Evolutionary conservation across 257 asterid genomes (phyloP).

Genomic region (Linaria vulgaris): DNA sequence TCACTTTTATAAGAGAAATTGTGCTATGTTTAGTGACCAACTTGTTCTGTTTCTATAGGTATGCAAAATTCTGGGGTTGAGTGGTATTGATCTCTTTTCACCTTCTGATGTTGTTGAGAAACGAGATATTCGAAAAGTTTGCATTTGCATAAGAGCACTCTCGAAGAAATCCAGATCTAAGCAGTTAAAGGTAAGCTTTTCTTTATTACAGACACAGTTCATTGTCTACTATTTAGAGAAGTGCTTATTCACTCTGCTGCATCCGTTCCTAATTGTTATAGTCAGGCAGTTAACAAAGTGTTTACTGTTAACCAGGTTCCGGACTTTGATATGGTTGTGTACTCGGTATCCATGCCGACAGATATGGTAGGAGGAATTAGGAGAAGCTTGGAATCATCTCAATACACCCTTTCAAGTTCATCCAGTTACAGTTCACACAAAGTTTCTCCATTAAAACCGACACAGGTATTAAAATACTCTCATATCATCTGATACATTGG

Average conservation of each 20-base stretch:
- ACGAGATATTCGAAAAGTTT: constrained; percentile 69
- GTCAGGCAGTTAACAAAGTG: background rate
- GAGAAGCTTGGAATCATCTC: constrained; percentile 76
- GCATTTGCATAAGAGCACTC: constrained; percentile 84
- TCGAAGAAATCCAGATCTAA: constrained; percentile 82
- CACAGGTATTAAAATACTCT: constrained; percentile 37
- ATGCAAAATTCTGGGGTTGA: constrained; percentile 86
- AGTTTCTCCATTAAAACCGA: constrained; percentile 38
- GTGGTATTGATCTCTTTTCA: constrained; percentile 89
- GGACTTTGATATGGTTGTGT: constrained; percentile 64
- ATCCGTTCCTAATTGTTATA: constrained; percentile 8
- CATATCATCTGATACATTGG: background rate
- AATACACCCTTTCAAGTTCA: constrained; percentile 59
- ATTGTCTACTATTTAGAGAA: background rate
- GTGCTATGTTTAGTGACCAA: background rate
- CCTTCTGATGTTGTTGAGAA: constrained; percentile 96
- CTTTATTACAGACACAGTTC: background rate
- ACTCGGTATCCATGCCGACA: constrained; percentile 73
- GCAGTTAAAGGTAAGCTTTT: constrained; percentile 60
- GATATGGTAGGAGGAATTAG: constrained; percentile 73
- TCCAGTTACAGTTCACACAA: constrained; percentile 50
- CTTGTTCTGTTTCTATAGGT: constrained; percentile 30
- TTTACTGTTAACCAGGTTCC: constrained; percentile 55
- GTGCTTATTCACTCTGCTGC: background rate
- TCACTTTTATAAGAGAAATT: too few species aligned